phyloP scores from a whole-genome alignment of 2,329 filamentous ascomycete genomes.

The Chrysosporium keratinophilum region DNA sequence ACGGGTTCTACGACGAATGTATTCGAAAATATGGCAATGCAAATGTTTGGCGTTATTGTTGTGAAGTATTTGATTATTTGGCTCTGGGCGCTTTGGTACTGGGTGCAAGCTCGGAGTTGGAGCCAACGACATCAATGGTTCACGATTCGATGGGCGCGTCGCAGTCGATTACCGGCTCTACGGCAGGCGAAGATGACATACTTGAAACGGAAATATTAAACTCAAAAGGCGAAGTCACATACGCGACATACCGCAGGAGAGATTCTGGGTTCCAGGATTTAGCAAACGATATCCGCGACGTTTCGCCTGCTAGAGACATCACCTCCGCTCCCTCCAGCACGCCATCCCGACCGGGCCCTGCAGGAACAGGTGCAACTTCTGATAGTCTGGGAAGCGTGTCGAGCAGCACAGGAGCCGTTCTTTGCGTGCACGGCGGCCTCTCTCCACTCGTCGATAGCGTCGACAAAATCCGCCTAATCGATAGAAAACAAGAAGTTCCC shows the following conservation, averaged over 20 bases:
- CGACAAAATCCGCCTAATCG: slow-evolving; percentile 88
- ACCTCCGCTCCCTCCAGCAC: slow-evolving; percentile 36
- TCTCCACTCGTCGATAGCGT: slow-evolving; percentile 85
- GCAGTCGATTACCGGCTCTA: slow-evolving; percentile 5
- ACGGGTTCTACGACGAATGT: slow-evolving; percentile 98
- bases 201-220: slow-evolving; percentile 91
- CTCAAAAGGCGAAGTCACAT: slow-evolving; percentile 67
- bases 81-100: slow-evolving; percentile 97
- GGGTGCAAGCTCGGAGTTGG: slow-evolving; percentile 60
- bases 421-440: slow-evolving; percentile 91
- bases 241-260: slow-evolving; percentile 35
- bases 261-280: slow-evolving; percentile 26
- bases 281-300: slow-evolving; percentile 29
- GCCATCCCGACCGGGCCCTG: slow-evolving; percentile 54
- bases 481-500: slow-evolving; percentile 95
- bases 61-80: slow-evolving; percentile 98
- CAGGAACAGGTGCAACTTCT: slow-evolving; percentile 68
- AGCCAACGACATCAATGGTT: slow-evolving; percentile 43
- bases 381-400: slow-evolving; percentile 46
- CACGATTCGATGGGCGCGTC: not conserved
- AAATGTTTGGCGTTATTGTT: slow-evolving; percentile 99
- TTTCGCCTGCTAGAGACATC: slow-evolving; percentile 34
- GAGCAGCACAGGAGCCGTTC: slow-evolving; percentile 64
- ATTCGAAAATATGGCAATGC: slow-evolving; percentile 96
- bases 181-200: slow-evolving; percentile 49